A percentile compares a stretch with the other conserved stretches of the same genome.
phyloP scores from a whole-genome alignment of 2,329 filamentous ascomycete species.

The Ophiostoma montium region DNA sequence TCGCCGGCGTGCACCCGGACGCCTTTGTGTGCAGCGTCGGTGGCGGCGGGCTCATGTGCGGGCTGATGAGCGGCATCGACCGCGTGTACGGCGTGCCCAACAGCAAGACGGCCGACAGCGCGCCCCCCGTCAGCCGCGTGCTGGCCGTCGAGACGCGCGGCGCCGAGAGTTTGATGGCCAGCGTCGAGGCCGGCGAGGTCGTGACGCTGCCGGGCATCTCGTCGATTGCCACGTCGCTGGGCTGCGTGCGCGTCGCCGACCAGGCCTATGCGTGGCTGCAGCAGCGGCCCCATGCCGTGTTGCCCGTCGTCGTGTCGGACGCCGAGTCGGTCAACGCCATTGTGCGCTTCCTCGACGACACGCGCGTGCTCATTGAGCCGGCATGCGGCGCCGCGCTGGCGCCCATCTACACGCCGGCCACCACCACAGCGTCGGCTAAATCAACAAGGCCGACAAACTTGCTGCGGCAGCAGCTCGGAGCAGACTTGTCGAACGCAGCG shows the following conservation, averaged over 20 bases:
- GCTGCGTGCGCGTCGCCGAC: constrained; percentile 50
- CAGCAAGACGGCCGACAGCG: background rate
- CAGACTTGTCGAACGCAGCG: constrained; percentile 37
- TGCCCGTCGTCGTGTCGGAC: constrained; percentile 52
- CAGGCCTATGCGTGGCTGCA: constrained; percentile 43
- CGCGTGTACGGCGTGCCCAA: constrained; percentile 17
- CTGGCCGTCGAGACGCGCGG: constrained; percentile 61
- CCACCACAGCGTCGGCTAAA: background rate
- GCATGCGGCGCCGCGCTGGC: constrained; percentile 75
- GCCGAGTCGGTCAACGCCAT: constrained; percentile 68
- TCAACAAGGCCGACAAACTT: background rate
- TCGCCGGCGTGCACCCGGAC: constrained; percentile 30
- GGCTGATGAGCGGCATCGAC: constrained; percentile 49
- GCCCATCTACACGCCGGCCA: constrained; percentile 39
- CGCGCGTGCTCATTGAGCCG: constrained; percentile 66
- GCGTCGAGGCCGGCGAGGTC: constrained; percentile 37
- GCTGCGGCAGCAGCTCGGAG: constrained; percentile 46
- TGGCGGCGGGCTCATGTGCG: constrained; percentile 56
- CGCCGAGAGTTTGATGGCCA: constrained; percentile 48
- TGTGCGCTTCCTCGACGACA: constrained; percentile 66
- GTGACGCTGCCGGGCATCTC: constrained; percentile 56
- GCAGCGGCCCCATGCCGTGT: constrained; percentile 26
- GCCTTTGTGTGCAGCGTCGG: constrained; percentile 57
- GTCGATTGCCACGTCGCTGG: constrained; percentile 56
- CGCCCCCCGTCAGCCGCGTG: constrained; percentile 28